Conservation (phyloP, 768 basidiomycete genomes). For the Chalciporus chontae region DNA sequence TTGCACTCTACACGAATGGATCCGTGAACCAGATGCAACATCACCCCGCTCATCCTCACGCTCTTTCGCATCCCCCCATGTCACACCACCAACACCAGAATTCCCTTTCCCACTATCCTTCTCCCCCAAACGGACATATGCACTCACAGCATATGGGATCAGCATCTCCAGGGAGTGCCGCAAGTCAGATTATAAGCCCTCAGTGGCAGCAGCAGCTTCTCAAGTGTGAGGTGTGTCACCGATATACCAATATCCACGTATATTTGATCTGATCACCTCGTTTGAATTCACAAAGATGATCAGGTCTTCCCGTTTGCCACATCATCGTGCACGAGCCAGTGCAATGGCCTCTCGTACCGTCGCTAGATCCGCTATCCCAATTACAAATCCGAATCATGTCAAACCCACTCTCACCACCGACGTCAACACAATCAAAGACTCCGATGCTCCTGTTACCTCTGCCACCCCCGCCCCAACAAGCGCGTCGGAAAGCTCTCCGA, state of each 20-base stretch:
- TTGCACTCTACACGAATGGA: slow-evolving; percentile 74
- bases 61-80: slow-evolving; percentile 45
- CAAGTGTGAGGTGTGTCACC: slow-evolving; percentile 79
- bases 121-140: slow-evolving; percentile 69
- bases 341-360: slow-evolving; percentile 89
- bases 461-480: slow-evolving; percentile 30
- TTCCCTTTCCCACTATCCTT: slow-evolving; percentile 73
- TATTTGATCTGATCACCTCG: slow-evolving; percentile 18
- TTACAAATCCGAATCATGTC: slow-evolving; percentile 82
- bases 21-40: slow-evolving; percentile 57
- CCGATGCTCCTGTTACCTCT: slow-evolving; percentile 27
- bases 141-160: slow-evolving; percentile 57
- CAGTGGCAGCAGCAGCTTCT: slow-evolving; percentile 94
- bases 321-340: slow-evolving; percentile 93
- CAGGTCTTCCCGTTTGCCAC: slow-evolving; percentile 81
- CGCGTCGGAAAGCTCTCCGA: slow-evolving; percentile 35
- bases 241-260: slow-evolving; percentile 14
- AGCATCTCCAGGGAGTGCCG: slow-evolving; percentile 53
- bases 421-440: slow-evolving; percentile 26
- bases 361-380: slow-evolving; percentile 84
- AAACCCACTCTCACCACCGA: slow-evolving; percentile 39
- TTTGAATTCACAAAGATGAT: slow-evolving; percentile 54
- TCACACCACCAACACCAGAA: slow-evolving; percentile 77
- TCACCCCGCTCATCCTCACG: slow-evolving; percentile 56
- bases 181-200: slow-evolving; percentile 64